Evolutionary conservation across 805 yeast species (phyloP), one percentile per base, ranked within the genome.

Genomic region (Candida tammaniensis): DNA sequence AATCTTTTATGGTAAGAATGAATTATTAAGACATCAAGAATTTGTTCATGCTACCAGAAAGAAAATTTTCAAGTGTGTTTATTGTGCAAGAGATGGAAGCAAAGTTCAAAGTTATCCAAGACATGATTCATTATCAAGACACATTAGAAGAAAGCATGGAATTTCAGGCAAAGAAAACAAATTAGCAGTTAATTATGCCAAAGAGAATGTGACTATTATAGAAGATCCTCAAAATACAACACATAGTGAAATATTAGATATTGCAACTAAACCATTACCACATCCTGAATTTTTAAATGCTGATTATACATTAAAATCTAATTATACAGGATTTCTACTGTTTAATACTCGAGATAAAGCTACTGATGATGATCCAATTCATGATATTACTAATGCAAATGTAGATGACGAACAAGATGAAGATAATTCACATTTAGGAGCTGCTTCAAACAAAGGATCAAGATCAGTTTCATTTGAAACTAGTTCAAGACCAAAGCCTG

Each of bases 41-140:
- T 66, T 65, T 49, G 72, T 66, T 15, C 72, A 67, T 48, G 72
- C 72, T 9, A 63, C 70, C 15, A 56, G 59, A 33, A 67, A 65
- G 46, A 61, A 58, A 36, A 58, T 66, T 10, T 67, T 60, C 49
- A 58, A 61, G 37, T 67, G 72, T 46, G 51, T 59, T 9, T 67
- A 64, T 36, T 67, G 72, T 45, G 48, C 62, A 17, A 43, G 53
- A 27, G 51, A 43, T 35, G 64, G 65, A 4, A 44, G 55, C 7
- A 60, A 55, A 37, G 57, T 62, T 0, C 70, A 65, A 42, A 57
- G 67, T 38, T 67, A 67, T 38, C 72, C 72, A 1, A 48, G 72
- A 13, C 70, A 66, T 41, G 72, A 67, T 41, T 64, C 70, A 9
- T 49, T 67, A 27, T 68, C 72, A 1, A 51, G 72, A 31, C 72